phyloP scores from a whole-genome alignment of 352 stramenopile species.

The Phytopythium chamaehyphon region DNA sequence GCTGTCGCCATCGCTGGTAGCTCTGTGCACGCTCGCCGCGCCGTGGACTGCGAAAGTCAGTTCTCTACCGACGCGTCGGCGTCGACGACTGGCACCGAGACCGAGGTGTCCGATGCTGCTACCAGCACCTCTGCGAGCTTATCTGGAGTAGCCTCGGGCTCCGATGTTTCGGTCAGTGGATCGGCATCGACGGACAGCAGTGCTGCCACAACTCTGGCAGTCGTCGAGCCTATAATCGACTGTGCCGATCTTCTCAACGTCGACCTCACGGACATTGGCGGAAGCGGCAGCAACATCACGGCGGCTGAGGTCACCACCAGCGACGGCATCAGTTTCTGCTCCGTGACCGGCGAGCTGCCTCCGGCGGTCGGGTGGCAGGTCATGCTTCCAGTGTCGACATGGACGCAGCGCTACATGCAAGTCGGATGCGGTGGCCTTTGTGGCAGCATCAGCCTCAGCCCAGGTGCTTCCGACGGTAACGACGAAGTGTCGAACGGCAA shows the following conservation, averaged over 20 bases:
- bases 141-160: too few species aligned
- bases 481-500: conserved; percentile 16
- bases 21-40: too few species aligned
- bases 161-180: too few species aligned
- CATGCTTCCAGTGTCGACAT: conserved; percentile 26
- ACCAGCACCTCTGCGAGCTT: too few species aligned
- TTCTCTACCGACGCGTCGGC: too few species aligned
- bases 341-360: conserved; percentile 17
- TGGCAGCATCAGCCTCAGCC: conserved; percentile 22
- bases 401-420: conserved; percentile 40
- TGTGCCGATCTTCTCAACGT: conserved; percentile 18
- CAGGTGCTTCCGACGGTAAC: conserved; percentile 18
- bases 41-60: too few species aligned
- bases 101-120: too few species aligned
- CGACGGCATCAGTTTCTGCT: conserved; percentile 19
- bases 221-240: conserved; percentile 13
- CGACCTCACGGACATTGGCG: conserved; percentile 19
- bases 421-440: conserved; percentile 33
- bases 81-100: too few species aligned
- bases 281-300: conserved; percentile 8
- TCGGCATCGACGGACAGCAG: background rate
- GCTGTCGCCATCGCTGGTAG: too few species aligned
- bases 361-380: conserved; percentile 20
- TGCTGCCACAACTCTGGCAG: conserved; percentile 9
- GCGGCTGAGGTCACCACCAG: conserved; percentile 15